phyloP scores from a whole-genome alignment of 257 asterid genomes.

The Solanum tacnaense region DNA sequence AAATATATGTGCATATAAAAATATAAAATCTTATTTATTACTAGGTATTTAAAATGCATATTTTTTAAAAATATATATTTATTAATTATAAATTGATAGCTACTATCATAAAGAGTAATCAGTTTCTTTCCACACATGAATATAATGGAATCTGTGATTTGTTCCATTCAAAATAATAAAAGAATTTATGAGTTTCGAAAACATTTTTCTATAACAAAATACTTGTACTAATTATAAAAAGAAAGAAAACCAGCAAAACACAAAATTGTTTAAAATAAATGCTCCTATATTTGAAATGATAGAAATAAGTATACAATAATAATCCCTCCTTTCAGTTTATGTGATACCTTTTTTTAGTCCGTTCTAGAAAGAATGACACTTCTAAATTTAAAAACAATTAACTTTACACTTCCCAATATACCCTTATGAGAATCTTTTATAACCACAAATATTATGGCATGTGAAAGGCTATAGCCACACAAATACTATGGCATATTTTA shows the following conservation, averaged over 20 bases:
- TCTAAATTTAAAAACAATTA: no score
- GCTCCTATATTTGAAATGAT: neutral
- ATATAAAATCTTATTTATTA: no score
- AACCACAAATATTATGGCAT: neutral
- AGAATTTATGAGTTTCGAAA: neutral
- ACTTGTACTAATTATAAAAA: neutral
- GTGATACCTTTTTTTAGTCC: neutral
- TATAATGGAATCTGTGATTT: neutral
- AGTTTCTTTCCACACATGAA: neutral
- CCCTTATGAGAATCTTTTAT: neutral
- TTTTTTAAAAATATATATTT: no score
- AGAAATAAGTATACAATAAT: neutral
- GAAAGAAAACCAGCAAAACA: neutral
- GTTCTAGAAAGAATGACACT: neutral
- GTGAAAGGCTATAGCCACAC: neutral
- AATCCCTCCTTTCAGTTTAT: neutral
- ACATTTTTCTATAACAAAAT: neutral
- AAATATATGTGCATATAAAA: neutral
- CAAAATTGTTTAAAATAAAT: neutral
- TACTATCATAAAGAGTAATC: neutral
- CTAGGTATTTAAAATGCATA: neutral
- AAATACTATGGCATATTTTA: neutral
- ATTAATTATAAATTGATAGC: neutral
- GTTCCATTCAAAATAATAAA: neutral
- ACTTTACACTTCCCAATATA: neutral